Evolutionary conservation across 1,139 yeast genomes (phyloP).

Genomic region (Blastobotrys elegans): DNA sequence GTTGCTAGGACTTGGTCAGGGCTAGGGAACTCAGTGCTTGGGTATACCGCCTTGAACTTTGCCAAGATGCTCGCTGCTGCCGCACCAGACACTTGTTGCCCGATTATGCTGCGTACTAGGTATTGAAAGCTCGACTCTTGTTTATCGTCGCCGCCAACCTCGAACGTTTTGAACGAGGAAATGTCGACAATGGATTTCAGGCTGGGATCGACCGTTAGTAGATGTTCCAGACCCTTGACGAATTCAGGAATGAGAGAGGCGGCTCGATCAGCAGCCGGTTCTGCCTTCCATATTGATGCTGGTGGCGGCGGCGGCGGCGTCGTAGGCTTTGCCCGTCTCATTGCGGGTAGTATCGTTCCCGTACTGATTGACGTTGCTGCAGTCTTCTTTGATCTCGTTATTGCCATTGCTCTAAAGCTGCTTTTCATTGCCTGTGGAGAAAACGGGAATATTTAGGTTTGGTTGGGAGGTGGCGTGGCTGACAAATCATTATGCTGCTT

Average conservation of each 20-base stretch:
- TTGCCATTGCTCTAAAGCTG: not conserved
- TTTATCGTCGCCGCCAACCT: constrained; percentile 12
- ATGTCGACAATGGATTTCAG: constrained; percentile 24
- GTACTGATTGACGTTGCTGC: not conserved
- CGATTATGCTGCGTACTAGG: constrained; percentile 49
- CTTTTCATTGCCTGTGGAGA: no score
- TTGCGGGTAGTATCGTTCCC: not conserved
- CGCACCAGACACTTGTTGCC: constrained; percentile 82
- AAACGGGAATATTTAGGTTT: no score
- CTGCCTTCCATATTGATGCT: no score
- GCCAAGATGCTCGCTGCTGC: constrained; percentile 66
- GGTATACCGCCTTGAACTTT: constrained; percentile 36
- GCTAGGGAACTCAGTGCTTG: constrained; percentile 40
- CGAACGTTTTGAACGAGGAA: constrained; percentile 30
- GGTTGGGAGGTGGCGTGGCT: no score
- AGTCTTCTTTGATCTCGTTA: constrained; percentile 2
- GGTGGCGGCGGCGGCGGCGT: not conserved
- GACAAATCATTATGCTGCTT: no score
- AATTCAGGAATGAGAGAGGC: constrained; percentile 27
- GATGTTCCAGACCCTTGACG: constrained; percentile 33
- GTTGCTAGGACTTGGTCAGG: constrained; percentile 45
- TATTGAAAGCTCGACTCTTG: constrained; percentile 34
- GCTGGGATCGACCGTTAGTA: constrained; percentile 36
- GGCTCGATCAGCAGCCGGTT: no score
- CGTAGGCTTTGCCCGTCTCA: not conserved